A percentile compares a stretch with the other conserved stretches of the same genome.
Conservation (phyloP, 2,329 filamentous ascomycete species). For the Exserohilum turcica region DNA sequence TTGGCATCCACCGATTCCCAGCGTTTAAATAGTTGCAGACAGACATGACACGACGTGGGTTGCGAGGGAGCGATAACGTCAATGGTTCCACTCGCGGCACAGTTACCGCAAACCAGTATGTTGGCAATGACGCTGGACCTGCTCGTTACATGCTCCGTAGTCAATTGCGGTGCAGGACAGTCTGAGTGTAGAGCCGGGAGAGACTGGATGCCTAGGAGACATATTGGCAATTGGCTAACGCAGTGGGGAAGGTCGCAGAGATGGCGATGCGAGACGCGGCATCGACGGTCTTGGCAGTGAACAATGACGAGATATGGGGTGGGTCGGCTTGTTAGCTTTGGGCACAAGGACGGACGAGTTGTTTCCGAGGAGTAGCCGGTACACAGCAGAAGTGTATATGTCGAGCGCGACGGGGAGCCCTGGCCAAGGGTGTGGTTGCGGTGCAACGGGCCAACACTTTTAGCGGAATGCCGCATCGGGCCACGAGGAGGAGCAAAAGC, state of each 20-base stretch:
- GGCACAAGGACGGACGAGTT: neutral
- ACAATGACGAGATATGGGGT: constrained; percentile 29
- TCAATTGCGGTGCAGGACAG: neutral
- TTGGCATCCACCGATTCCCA: neutral
- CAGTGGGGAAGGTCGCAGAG: constrained; percentile 39
- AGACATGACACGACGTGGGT: neutral
- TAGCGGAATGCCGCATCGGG: neutral
- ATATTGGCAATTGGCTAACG: constrained; percentile 31
- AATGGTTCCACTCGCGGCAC: constrained; percentile 14
- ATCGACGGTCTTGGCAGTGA: constrained; percentile 29
- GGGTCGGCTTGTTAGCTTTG: constrained; percentile 12
- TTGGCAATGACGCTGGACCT: constrained; percentile 7
- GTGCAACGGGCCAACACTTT: neutral
- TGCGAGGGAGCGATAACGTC: constrained; percentile 25
- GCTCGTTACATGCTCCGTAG: constrained; percentile 3
- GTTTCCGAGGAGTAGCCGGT: neutral
- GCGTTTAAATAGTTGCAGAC: constrained; percentile 20
- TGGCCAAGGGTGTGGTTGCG: neutral
- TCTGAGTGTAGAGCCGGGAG: constrained; percentile 16
- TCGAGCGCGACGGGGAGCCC: neutral
- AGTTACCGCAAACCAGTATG: constrained; percentile 5
- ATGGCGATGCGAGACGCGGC: constrained; percentile 21
- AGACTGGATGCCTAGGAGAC: constrained; percentile 15
- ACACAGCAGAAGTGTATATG: neutral
- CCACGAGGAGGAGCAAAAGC: neutral